Evolutionary conservation across 176 grass and related monocot genomes (phyloP), one percentile per base, ranked within the genome.

Genomic region (Aegilops speltoides): DNA sequence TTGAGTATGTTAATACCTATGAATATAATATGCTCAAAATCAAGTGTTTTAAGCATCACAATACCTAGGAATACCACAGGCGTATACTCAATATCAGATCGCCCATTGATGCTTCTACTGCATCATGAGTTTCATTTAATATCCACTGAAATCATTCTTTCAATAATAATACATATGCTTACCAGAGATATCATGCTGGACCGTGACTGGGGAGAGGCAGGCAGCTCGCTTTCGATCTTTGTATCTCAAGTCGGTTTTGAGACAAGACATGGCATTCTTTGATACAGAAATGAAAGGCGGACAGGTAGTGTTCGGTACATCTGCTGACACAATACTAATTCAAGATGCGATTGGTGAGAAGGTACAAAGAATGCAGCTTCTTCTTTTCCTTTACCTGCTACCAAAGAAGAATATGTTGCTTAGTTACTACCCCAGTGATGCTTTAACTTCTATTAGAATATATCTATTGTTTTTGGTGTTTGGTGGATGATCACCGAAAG

Each of bases 311-410:
- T 76, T 79, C 12, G 77, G 85, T 70, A 92, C 92, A 38, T 92
- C 93, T 22, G 74, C 78, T 3, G 90, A 95, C 62, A 92, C 77
- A 1, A 80, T 62, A 57, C 61, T 86, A 56, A 88, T 92, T 87
- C 93, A 95, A 74, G 93, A 72, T 88, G 90, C 93, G 19, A 92
- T 92, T 11, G 93, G 93, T 10, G 93, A 94, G 80, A 90, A 88
- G 93, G 89, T 94, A 88, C 32, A 64, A 84, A 79, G 20, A 33
- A 22, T 61, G 48, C 28, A 68, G 60, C 36, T 78, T 83, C 50
- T 48, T 48, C 64, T 33, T 33, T 60, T 71, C 25, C 28, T 61
- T 83, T 77, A 83, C 63, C 86, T 33, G 17, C 64, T 69, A 69
- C 1, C 57, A 65, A 60, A 77, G 25, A 83, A 76, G 70, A 83